Conservation (phyloP, 306 rosid genomes). For the Lathyrus aphaca region DNA sequence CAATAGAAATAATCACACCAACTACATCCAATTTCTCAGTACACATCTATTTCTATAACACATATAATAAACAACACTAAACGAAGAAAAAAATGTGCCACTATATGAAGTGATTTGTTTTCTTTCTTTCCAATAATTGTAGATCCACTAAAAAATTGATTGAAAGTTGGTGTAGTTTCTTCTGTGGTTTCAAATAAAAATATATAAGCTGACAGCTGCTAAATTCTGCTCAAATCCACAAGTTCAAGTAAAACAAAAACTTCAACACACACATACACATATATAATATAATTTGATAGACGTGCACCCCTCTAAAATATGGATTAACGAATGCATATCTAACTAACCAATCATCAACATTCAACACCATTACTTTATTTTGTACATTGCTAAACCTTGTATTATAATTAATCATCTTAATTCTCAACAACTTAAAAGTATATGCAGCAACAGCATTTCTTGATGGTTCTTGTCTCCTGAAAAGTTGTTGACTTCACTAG, state of each 20-base stretch:
- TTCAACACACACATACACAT: slow-evolving; percentile 2
- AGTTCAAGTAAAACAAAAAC: slow-evolving; percentile 5
- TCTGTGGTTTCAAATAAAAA: slow-evolving; percentile 5
- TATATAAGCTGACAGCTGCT: slow-evolving; percentile 28
- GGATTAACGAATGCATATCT: slow-evolving; percentile 39
- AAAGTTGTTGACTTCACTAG: slow-evolving; percentile 52
- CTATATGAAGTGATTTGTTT: too few species aligned
- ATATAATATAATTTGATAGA: neutral
- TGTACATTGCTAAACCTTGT: neutral
- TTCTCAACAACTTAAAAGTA: slow-evolving; percentile 26
- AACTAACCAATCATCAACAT: slow-evolving; percentile 43
- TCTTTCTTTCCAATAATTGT: slow-evolving; percentile 16
- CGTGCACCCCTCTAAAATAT: slow-evolving; percentile 7
- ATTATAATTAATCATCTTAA: slow-evolving; percentile 6
- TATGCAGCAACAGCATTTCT: slow-evolving; percentile 2
- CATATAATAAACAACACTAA: too few species aligned
- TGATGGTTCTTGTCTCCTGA: slow-evolving; percentile 27
- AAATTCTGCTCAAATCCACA: slow-evolving; percentile 3
- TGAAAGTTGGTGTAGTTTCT: slow-evolving; percentile 23
- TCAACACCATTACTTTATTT: too few species aligned
- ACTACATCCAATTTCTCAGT: too few species aligned
- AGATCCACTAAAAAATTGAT: neutral
- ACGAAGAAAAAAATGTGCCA: too few species aligned
- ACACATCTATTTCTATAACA: too few species aligned
- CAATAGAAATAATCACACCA: too few species aligned